A percentile compares a stretch with the other conserved stretches of the same genome.
These are phyloP conservation scores for Candida coquimbonensis DNA, from an alignment of 805 yeast genomes.

Conservation along the genomic window DNA sequence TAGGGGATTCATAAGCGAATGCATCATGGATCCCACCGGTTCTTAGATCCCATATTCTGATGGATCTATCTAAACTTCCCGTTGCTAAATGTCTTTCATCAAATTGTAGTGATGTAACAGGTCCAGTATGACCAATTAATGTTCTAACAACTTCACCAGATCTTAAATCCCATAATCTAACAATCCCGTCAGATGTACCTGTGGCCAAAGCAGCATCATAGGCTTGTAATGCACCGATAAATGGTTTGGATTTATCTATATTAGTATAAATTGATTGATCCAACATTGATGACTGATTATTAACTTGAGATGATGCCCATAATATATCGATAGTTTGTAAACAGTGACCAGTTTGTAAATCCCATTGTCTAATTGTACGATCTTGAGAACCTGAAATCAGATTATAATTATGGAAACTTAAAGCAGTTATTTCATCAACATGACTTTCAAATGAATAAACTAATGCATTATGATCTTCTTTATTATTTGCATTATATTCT, in stretches of 20 bases:
- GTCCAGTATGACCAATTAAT: conserved; percentile 60
- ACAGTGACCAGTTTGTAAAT: conserved; percentile 56
- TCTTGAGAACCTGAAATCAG: conserved; percentile 67
- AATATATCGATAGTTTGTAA: conserved; percentile 63
- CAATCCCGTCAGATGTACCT: conserved; percentile 71
- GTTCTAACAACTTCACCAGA: conserved; percentile 59
- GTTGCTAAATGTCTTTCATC: conserved; percentile 59
- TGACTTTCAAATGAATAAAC: conserved; percentile 54
- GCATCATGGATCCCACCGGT: conserved; percentile 57
- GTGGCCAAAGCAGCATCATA: conserved; percentile 73
- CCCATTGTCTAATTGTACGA: conserved; percentile 73
- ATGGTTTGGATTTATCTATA: conserved; percentile 26
- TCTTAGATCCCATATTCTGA: conserved; percentile 69
- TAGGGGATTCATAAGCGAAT: conserved; percentile 52
- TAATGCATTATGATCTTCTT: conserved; percentile 27
- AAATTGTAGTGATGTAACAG: conserved; percentile 62
- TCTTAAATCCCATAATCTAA: conserved; percentile 71
- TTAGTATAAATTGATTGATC: conserved; percentile 6
- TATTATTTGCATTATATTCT: conserved; percentile 11
- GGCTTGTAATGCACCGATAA: conserved; percentile 63
- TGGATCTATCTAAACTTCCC: conserved; percentile 55
- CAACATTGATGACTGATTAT: conserved; percentile 10
- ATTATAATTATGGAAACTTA: conserved; percentile 45
- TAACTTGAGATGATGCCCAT: conserved; percentile 40
- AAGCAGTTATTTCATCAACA: conserved; percentile 57